Evolutionary conservation across 2,329 filamentous ascomycete species (phyloP), one percentile per base, ranked within the genome.

Genomic region (Pseudonectria buxi): DNA sequence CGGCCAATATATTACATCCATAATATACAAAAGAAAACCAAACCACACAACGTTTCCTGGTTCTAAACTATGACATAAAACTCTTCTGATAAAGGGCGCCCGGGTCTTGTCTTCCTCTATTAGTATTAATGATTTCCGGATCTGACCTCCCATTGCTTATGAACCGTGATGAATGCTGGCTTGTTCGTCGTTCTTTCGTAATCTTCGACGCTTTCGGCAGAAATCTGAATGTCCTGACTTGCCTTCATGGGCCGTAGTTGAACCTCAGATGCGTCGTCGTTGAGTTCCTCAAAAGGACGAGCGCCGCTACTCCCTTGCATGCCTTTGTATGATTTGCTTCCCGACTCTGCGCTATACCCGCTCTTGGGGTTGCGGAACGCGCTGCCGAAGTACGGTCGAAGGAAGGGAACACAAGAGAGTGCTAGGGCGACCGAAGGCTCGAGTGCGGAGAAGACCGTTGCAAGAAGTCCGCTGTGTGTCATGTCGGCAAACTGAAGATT

Each of bases 401-500:
- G 18, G 18, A 22, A 36, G 7, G 35, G 35, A 24, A 36, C 35
- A 11, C 35, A 36, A 4, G 35, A 31, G 4, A 36, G 26, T 9
- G 35, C 29, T 11, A 36, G 35, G 10, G 35, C 35, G 14, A 36
- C 35, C 6, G 35, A 36, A 7, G 35, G 35, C 29, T 36, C 35
- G 16, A 36, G 25, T 7, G 28, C 35, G 11, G 35, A 36, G 16
- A 36, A 32, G 10, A 36, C 28, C 13, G 35, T 36, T 10, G 35
- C 35, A n/a, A 36, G 16, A 10, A 36, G 35, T 14, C 35, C 35
- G 29, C 35, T 36, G 4, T 28, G 12, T 28, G 35, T 28, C 35
- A 36, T 36, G 16, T 36, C 35, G 35, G 35, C 18, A 16, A 36
- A 36, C 10, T 18, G 3, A 2, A 36, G 14, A 4, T 22, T 22